Conservation (phyloP, 2,329 filamentous ascomycete genomes). For the Penicillium glabrum region DNA sequence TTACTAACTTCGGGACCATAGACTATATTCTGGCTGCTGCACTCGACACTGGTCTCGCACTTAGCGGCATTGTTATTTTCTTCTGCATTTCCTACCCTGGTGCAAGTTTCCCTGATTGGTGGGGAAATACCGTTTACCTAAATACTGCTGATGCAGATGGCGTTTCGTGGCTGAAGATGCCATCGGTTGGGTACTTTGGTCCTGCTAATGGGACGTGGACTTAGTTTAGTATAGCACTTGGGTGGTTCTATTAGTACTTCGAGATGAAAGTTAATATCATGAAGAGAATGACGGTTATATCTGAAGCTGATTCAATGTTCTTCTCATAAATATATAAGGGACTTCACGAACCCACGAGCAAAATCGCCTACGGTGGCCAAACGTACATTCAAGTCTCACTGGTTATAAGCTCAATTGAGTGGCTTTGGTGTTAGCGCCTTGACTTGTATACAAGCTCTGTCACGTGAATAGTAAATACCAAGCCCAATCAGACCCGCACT, state of each 20-base stretch:
- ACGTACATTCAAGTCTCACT: too few species aligned
- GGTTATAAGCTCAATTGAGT: too few species aligned
- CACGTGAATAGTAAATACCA: too few species aligned
- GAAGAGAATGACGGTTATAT: too few species aligned
- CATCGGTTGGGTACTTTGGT: conserved; percentile 31
- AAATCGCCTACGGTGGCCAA: too few species aligned
- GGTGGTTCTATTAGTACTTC: not conserved
- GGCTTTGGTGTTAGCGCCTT: too few species aligned
- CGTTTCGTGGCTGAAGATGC: conserved; percentile 27
- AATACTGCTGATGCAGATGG: conserved; percentile 33
- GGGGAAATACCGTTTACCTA: conserved; percentile 34
- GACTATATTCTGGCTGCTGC: conserved; percentile 44
- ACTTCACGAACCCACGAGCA: too few species aligned
- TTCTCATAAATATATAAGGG: too few species aligned
- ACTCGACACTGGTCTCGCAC: conserved; percentile 36
- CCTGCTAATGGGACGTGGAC: conserved; percentile 31
- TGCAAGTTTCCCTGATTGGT: conserved; percentile 32
- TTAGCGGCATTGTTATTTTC: conserved; percentile 38
- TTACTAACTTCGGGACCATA: not conserved
- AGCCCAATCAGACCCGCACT: too few species aligned
- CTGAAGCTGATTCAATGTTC: too few species aligned
- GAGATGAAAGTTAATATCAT: too few species aligned
- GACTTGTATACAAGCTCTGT: too few species aligned
- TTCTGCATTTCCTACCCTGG: conserved; percentile 35
- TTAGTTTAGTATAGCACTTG: not conserved